A percentile compares a stretch with the other conserved stretches of the same genome.
Conservation (phyloP, 345 rosid species). For the Theobroma cacao region DNA sequence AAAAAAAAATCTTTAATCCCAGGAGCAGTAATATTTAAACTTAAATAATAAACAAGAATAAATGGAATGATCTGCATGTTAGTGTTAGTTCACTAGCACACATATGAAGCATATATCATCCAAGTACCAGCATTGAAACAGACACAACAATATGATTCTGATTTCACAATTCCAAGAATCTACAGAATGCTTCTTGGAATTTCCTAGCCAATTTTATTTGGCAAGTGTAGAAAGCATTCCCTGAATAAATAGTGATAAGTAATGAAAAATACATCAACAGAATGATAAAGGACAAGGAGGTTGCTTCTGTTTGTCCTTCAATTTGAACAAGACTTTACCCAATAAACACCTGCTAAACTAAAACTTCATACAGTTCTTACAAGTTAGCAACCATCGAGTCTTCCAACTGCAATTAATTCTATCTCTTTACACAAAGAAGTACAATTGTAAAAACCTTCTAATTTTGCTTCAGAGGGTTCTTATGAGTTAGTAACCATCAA, state of each 20-base stretch:
- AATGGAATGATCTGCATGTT: background rate
- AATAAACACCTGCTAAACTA: constrained; percentile 20
- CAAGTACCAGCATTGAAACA: background rate
- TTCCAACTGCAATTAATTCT: background rate
- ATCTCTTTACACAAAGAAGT: too few relatives aligned
- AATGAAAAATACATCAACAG: background rate
- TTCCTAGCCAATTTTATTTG: background rate
- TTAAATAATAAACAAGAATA: background rate
- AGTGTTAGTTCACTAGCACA: background rate
- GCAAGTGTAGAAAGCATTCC: background rate
- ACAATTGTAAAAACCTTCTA: too few relatives aligned
- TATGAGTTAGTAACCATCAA: background rate
- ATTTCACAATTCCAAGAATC: background rate
- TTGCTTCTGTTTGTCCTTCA: background rate
- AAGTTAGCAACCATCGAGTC: background rate
- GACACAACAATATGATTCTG: background rate
- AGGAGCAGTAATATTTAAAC: constrained; percentile 12
- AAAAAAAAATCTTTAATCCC: too few relatives aligned
- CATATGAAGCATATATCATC: background rate
- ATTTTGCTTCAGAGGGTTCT: background rate
- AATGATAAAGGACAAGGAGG: background rate
- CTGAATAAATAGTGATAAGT: background rate
- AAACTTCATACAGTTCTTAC: background rate
- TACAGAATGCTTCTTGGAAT: background rate
- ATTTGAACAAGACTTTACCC: background rate